Conservation (phyloP, 1,139 yeast genomes). For the Chernovozyma sophiae-reginae region DNA sequence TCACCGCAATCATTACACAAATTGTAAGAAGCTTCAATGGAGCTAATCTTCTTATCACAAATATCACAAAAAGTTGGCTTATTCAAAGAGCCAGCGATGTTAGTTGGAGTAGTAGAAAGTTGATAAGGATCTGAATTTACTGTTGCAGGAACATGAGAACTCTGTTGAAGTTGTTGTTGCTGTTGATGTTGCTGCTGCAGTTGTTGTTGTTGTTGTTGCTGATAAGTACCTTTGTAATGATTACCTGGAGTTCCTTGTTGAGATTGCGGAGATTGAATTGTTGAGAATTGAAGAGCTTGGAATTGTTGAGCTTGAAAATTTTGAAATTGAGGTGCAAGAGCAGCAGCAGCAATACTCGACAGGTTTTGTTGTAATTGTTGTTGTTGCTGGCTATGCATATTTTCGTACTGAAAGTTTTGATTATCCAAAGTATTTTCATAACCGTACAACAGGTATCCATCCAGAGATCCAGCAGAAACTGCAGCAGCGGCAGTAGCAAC, state of each 20-base stretch:
- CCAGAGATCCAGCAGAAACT: slow-evolving; percentile 4
- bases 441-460: slow-evolving; percentile 2
- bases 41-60: slow-evolving; percentile 20
- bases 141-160: neutral
- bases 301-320: slow-evolving; percentile 5
- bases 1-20: slow-evolving; percentile 26
- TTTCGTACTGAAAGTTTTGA: slow-evolving; percentile 9
- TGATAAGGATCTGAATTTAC: neutral
- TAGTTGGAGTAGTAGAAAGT: neutral
- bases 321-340: neutral
- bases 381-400: slow-evolving; percentile 9
- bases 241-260: slow-evolving; percentile 9
- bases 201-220: slow-evolving; percentile 7
- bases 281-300: slow-evolving; percentile 9
- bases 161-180: no score
- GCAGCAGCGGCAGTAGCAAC: slow-evolving; percentile 15
- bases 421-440: neutral
- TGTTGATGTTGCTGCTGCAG: slow-evolving; percentile 6
- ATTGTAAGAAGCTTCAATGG: slow-evolving; percentile 23
- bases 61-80: slow-evolving; percentile 23
- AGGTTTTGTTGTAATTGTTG: neutral
- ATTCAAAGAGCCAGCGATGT: neutral
- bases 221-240: neutral
- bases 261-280: slow-evolving; percentile 11
- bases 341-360: neutral